Evolutionary conservation across 1,284 basidiomycete genomes (phyloP), one percentile per base, ranked within the genome.

Genomic region (Ceratobasidium sp.): DNA sequence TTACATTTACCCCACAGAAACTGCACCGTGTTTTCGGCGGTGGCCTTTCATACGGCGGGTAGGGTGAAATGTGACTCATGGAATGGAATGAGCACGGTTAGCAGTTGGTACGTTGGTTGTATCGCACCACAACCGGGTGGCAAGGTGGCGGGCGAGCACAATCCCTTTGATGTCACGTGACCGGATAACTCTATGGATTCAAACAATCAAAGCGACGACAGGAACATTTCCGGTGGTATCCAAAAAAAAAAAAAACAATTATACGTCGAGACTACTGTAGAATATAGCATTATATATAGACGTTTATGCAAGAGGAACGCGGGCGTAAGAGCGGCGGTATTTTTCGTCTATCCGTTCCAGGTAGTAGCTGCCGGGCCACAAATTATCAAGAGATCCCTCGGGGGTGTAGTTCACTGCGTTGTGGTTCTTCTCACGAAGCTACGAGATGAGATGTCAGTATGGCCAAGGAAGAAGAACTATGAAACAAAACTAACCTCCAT

Each of bases 341-440:
- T 95, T 96, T 78, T 86, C 83, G 83, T 99, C 96, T 77, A 98
- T 91, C 79, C 86, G 88, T 77, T 92, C 90, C 77, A 99, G 92
- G 86, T 98, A 99, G 85, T 91, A 98, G 28, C 92, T 86, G 58
- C 94, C 94, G 2, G 92, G 90, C 92, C 95, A 96, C 80, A 99
- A 90, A 85, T 98, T 91, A 76, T 95, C 91, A 75, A 96, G 82
- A 40, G 88, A 89, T 72, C 96, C 96, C 73, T 88, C 86, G 18
- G 96, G 96, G 8, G 86, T 87, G 84, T 94, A 98, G 78, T 90
- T 85, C 73, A 87, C 87, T 25, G 94, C 90, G 79, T 96, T 98
- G 86, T 98, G 96, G 85, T 96, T 98, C 82, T 92, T 91, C 84
- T 98, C 96, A 70, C 95, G 92, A 72, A 96, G 87, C 92, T 95